Conservation (phyloP, 768 basidiomycete species). For the Podaxis mareebaensis region DNA sequence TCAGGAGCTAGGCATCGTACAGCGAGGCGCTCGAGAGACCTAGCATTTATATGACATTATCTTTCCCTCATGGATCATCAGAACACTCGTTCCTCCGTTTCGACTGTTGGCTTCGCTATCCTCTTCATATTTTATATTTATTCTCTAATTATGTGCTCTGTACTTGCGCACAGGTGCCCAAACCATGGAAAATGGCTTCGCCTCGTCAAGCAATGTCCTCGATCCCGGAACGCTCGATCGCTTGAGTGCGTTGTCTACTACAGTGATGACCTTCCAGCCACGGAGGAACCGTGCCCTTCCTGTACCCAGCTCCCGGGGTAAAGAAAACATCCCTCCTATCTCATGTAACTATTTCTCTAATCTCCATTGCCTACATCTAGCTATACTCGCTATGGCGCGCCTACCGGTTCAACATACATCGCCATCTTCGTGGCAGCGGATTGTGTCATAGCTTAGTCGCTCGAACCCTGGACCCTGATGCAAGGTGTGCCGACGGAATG, state of each 20-base stretch:
- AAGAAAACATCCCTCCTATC: background rate
- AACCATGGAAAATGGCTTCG: background rate
- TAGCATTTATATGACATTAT: background rate
- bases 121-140: background rate
- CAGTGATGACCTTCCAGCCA: background rate
- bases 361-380: background rate
- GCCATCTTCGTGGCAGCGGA: background rate
- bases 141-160: background rate
- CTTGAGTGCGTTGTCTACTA: background rate
- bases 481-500: background rate
- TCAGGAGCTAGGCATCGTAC: no score
- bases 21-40: no score
- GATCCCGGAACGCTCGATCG: background rate
- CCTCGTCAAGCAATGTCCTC: background rate
- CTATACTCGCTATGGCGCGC: no score
- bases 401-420: background rate
- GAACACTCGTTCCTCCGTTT: background rate
- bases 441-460: background rate
- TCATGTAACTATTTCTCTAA: background rate
- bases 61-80: background rate
- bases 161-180: background rate
- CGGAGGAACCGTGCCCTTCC: background rate
- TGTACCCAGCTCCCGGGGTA: background rate
- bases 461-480: background rate
- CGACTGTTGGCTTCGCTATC: background rate